A percentile compares a stretch with the other conserved stretches of the same genome.
Evolutionary conservation across 805 yeast genomes (phyloP).

Genomic region (Yarrowia sp.): DNA sequence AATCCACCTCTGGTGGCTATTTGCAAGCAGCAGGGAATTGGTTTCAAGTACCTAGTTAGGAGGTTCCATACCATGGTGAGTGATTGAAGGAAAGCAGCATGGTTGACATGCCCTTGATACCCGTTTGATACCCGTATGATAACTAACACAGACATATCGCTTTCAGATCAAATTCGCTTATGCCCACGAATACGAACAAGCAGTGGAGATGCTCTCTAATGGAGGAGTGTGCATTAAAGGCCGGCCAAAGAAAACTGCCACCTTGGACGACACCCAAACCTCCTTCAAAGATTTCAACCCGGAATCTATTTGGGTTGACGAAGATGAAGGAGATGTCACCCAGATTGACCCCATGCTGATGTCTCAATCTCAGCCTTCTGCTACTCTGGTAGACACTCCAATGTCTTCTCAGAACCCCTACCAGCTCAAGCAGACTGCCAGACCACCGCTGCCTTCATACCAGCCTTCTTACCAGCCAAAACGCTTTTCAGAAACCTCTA

Average conservation of each 20-base stretch:
- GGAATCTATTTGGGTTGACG: not conserved
- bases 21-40: constrained; percentile 7
- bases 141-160: constrained; percentile 21
- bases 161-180: not conserved
- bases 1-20: constrained; percentile 5
- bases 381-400: not conserved
- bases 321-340: not conserved
- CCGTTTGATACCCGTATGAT: not conserved
- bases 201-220: not conserved
- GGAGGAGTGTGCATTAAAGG: constrained; percentile 9
- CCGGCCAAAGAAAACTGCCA: not conserved
- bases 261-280: not conserved
- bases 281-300: constrained; percentile 10
- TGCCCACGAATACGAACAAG: not conserved
- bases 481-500: not conserved
- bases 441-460: not conserved
- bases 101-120: not conserved
- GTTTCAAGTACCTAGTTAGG: constrained; percentile 7
- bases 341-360: not conserved
- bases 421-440: not conserved
- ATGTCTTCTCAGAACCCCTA: not conserved
- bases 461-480: not conserved
- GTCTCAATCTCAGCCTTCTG: not conserved
- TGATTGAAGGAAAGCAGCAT: no score
- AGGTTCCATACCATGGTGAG: constrained; percentile 11